A percentile compares a stretch with the other conserved stretches of the same genome.
Conservation (phyloP, 441 rosid genomes). For the Theobroma grandiflorum region DNA sequence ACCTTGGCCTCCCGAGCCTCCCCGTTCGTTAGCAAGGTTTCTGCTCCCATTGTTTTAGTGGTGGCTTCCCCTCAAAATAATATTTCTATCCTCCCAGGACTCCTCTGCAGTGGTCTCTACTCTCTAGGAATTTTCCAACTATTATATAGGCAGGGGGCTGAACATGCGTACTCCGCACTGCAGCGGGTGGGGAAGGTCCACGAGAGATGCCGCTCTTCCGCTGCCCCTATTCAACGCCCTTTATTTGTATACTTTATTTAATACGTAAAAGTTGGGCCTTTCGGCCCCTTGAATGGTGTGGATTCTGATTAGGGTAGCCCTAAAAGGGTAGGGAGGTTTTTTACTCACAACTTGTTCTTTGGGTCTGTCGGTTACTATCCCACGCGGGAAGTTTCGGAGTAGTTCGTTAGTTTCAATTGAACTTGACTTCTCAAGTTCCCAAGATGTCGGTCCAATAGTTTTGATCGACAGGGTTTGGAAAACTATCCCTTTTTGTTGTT, state of each 20-base stretch:
- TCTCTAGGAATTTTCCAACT: background rate
- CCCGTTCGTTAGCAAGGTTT: conserved; percentile 47
- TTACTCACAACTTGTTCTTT: no score
- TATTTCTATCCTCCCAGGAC: background rate
- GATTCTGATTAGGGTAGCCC: background rate
- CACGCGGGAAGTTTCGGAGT: background rate
- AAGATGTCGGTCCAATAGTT: conserved; percentile 5
- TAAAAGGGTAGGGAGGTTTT: no score
- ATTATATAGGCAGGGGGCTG: conserved; percentile 13
- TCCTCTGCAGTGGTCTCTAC: background rate
- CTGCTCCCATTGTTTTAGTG: conserved; percentile 62
- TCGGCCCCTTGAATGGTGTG: conserved; percentile 4
- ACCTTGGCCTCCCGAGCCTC: conserved; percentile 27
- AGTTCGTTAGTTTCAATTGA: background rate
- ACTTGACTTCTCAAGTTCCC: background rate
- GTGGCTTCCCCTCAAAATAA: background rate
- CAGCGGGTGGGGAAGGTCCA: conserved; percentile 11
- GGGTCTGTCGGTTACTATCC: background rate
- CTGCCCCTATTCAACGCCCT: background rate
- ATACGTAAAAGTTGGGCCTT: background rate
- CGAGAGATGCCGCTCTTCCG: background rate
- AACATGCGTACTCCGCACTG: conserved; percentile 15
- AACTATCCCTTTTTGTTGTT: background rate
- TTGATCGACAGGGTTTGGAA: no score
- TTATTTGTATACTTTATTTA: background rate